Evolutionary conservation across 2,329 filamentous ascomycete genomes (phyloP), one percentile per base, ranked within the genome.

Genomic region (Westerdykella ornata): DNA sequence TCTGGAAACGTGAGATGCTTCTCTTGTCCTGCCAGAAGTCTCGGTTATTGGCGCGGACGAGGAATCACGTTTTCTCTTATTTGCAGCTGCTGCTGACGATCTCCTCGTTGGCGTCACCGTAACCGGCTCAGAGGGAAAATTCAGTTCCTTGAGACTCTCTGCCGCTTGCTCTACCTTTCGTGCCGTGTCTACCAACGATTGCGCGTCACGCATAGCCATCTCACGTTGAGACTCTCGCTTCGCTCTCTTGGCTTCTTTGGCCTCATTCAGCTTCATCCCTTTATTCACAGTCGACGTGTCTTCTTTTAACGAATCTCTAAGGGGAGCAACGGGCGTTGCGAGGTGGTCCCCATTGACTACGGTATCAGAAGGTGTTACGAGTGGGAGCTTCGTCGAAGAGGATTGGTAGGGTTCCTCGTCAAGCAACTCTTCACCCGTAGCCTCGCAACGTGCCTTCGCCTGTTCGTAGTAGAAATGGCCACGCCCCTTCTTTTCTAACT

Each of bases 221-320:
- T 70, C 72, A 39, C 66, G 70, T 50, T 71, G 66, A 5, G 78
- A 76, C 61, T 85, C 80, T 41, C 79, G 72, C 66, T 86, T 86
- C 9, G 83, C 67, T 59, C 84, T 85, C 65, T 86, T 88, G 2
- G 84, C 83, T 54, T 88, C 83, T 66, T 87, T 88, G 2, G 85
- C 81, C 53, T 86, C 83, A 57, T 88, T 88, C 17, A 88, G 71
- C 56, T 85, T 83, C 80, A 88, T 85, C 7, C 84, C 84, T 38
- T 83, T 75, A 61, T 87, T 84, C 57, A 80, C 80, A 12, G 81
- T 72, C 39, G 78, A 77, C 26, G 78, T 74, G 48, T 85, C 81
- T 26, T 84, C 78, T 12, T 71, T 71, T 3, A 42, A 13, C 7
- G 44, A 42, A 20, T 60, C 52, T 26, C 44, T 42, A 2, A 29